Base-by-base conservation (phyloP, 2,329 filamentous ascomycete genomes). In the Fusarium ramigenum region DNA sequence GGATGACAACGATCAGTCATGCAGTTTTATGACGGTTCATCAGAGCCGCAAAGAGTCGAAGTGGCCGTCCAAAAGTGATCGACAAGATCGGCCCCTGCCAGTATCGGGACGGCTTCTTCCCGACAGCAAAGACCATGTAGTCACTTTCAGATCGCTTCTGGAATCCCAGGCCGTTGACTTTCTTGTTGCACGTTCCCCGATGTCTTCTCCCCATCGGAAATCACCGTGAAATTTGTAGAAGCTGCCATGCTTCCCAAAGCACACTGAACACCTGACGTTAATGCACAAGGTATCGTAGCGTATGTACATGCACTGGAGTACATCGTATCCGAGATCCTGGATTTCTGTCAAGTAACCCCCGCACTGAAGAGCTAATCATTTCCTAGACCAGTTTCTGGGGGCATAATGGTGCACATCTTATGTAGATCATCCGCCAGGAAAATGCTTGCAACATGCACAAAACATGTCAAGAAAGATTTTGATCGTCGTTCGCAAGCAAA, bases 1-100 rank as follows among this genome's bases (percentile, higher is more conserved):
- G 28, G 61, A 46, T 9, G 53, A 58, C 47, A 49, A 50, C 23
- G 53, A 53, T 63, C 32, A 52, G 25, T 44, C 32, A 54, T 66
- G 42, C 60, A 64, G 43, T 50, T 59, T 34, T n/a, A 50, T 64
- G 72, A 57, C 46, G 65, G 66, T 61, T 63, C 66, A 75, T 63
- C 66, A 76, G 71, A 78, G 75, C 73, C 72, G 73, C 70, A 74
- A 49, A 54, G 30, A 28, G 40, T 72, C 47, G 49, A 61, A 60
- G 62, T 60, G 60, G 60, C 34, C 19, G 50, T 25, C 49, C 60
- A 60, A 60, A 66, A 42, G 63, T 71, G 76, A 78, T 78, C 76
- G 75, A 66, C 76, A 77, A 76, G 76, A 76, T 78, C 72, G 75
- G 57, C 73, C 76, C 69, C 76, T 72, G 74, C 70, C 74, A 69